Evolutionary conservation across 176 grass and related monocot species (phyloP), one percentile per base, ranked within the genome.

Genomic region (Musa itinerans): DNA sequence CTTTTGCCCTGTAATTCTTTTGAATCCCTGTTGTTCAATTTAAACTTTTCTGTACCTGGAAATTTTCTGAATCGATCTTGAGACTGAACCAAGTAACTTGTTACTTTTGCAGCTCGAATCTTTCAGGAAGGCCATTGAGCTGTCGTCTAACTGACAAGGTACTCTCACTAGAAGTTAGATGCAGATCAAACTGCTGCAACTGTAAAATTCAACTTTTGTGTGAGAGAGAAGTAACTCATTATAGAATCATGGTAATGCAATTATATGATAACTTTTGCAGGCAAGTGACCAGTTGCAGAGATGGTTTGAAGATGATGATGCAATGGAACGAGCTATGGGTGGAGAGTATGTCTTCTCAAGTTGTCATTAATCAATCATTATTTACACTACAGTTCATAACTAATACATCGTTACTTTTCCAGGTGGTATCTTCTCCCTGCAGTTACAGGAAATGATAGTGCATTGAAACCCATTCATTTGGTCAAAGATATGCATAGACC

Each of bases 231-330:
- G 17, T 12, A 22, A 43, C 34, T 52, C 20, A 1, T 10, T 52
- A 51, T 71, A 51, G 67, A 48, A 13, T 10, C 13, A 14, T 72
- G 8, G 13, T 52, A 23, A 14, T 53, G 15, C 6, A 21, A 27
- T 73, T 73, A 54, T 11, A 73, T 50, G 15, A n/a, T 69, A 12
- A 11, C 10, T 20, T 54, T 16, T 84, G 70, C 89, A 99, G 95
- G 95, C 95, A 83, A 91, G 82, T 48, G 87, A 94, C 74, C 88
- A 99, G 88, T 82, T 99, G 78, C 27, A 63, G 52, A 83, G 2
- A 77, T 99, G 95, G 95, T 94, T 94, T 89, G 86, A 94, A 80
- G 95, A 99, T 72, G 95, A 99, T 3, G 90, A 94, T 74, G 95
- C 88, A 55, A 80, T 99, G 80, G 95, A 99, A 86, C 23, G 80